Evolutionary conservation across 2,329 filamentous ascomycete genomes (phyloP), one percentile per base, ranked within the genome.

Genomic region (Colletotrichum tofieldiae): DNA sequence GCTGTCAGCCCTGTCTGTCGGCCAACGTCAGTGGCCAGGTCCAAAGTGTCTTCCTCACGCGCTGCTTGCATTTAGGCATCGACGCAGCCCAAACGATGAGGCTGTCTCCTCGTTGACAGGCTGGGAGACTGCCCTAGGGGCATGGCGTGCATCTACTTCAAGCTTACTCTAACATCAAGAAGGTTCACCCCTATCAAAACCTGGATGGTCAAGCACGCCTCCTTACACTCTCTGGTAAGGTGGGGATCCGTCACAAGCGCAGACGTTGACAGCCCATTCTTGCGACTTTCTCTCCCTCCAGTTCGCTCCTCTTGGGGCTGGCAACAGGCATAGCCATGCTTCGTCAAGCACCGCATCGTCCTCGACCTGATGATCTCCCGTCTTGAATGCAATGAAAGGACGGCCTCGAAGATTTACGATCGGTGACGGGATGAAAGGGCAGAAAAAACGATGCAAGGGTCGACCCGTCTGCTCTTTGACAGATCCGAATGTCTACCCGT

Each of bases 31-130:
- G 56, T 58, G 67, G 55, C 54, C 58, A 59, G 51, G 43, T 41
- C 37, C 47, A 35, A 35, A 29, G 49, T 47, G 67, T 32, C 58
- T 56, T 61, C 56, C 47, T 66, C 60, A 35, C 37, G 37, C 62
- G 60, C 47, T 60, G 54, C 23, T 37, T 54, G 56, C 70, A 60
- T 70, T 74, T 73, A 60, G 74, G 74, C 74, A 75, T 47, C 74
- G 56, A 75, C 63, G 74, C 74, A 56, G 74, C 74, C 74, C 65
- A 70, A 74, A 74, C 35, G 60, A 66, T 74, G 74, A 75, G 74
- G 74, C 72, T 69, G 74, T 69, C 49, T 43, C 51, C 11, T 20
- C 23, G 12, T 64, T 65, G 72, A 72, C 72, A 72, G 73, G 68
- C 41, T 52, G 72, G 63, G 52, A 72, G 69, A 47, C 35, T 64